phyloP scores from a whole-genome alignment of 495 filamentous ascomycete species.

The Amorphotheca resinae region DNA sequence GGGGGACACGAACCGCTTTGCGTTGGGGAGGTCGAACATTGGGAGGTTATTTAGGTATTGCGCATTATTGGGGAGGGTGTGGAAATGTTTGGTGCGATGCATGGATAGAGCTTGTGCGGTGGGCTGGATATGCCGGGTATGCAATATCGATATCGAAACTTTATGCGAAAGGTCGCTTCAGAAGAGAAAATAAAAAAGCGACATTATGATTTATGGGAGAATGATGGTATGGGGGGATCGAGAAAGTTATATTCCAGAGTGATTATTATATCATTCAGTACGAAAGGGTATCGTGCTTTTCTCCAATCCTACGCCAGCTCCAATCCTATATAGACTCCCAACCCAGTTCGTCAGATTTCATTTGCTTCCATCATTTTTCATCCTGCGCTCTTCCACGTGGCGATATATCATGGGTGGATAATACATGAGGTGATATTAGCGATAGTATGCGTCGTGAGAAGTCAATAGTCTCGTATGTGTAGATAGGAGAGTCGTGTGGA shows the following conservation, averaged over 20 bases:
- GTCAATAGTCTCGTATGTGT: background rate
- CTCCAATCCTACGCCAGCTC: constrained; percentile 3
- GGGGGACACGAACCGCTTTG: constrained; percentile 34
- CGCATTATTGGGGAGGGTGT: background rate
- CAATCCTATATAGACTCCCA: background rate
- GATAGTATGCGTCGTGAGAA: background rate
- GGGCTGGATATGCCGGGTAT: no score
- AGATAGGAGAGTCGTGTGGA: background rate
- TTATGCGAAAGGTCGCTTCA: background rate
- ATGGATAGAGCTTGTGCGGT: no score
- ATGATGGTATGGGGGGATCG: constrained; percentile 1
- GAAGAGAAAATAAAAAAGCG: constrained; percentile 2
- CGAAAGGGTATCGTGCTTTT: constrained; percentile 17
- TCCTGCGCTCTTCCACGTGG: background rate
- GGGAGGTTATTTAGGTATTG: background rate
- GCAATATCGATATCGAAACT: no score
- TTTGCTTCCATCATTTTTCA: background rate
- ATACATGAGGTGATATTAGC: background rate
- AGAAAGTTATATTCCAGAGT: no score
- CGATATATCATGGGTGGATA: background rate
- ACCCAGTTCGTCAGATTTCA: background rate
- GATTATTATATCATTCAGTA: no score
- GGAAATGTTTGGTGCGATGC: no score
- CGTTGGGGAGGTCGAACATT: constrained; percentile 41
- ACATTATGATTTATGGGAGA: constrained; percentile 15